Base-by-base conservation (phyloP, 1,139 yeast genomes). In the Kodamaea fungicola region DNA sequence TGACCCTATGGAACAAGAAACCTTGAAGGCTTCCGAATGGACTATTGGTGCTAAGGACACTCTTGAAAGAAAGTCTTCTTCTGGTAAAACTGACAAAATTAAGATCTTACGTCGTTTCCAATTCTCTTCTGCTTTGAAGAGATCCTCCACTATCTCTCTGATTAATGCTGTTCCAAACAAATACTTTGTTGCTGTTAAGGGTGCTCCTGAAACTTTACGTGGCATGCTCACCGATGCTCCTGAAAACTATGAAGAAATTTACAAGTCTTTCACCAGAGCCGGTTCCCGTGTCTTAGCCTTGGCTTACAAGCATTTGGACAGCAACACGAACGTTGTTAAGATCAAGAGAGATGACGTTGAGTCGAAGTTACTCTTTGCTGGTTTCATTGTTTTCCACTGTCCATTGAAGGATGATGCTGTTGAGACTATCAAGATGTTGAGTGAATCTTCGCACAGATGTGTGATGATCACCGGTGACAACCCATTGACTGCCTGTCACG, bases 381-480 rank as follows among this genome's bases (percentile, higher is more conserved):
- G 98, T 5, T 94, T 92, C 59, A 79, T 92, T 54, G 95, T 94
- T 37, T 92, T 92, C 84, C 96, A 88, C 58, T 90, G 97, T 69
- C 98, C 99, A 27, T 78, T 92, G 73, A 92, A 92, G 62, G 75
- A 74, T 32, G 99, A 92, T 67, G 98, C 98, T 30, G 70, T 87
- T 57, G 92, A 82, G 50, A 84, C 97, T 33, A 83, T 92, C 50
- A 72, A 80, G 55, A 90, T 89, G 97, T 76, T 92, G 62, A 92
- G 88, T 61, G 95, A 89, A 57, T 89, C 97, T 1, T 82, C 94
- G 39, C 99, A 92, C 61, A 88, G 99, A 59, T 82, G 84, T 61
- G 80, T 94, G 35, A 92, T 92, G 98, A 94, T 94, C 54, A 92
- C 99, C 42, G 99, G 98, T 71, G 99, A 92, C 64, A 94, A 92